Evolutionary conservation across 108 stramenopile species (phyloP), one percentile per base, ranked within the genome.

Genomic region (Pinguiococcus pyrenoidosus): DNA sequence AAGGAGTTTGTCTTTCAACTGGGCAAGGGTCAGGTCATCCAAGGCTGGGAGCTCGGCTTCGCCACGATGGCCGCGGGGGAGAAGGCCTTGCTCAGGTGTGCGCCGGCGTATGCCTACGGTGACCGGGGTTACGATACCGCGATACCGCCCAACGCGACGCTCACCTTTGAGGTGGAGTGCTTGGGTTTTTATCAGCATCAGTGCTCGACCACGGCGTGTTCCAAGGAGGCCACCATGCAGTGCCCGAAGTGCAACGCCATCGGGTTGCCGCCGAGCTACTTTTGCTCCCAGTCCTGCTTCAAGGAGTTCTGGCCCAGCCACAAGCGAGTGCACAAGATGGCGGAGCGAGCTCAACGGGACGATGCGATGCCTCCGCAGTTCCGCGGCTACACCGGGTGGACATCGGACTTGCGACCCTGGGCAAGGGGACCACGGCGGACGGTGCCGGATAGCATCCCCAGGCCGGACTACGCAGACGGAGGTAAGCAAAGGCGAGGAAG

Each of bases 171-270:
- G 54, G 53, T 59, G 57, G 55, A 59, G 17, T 0, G 29, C 44
- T 18, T 41, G 54, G 43, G 41, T 1, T 55, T n/a, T n/a, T n/a
- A n/a, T n/a, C n/a, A n/a, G n/a, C n/a, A n/a, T n/a, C n/a, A n/a
- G n/a, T n/a, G n/a, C n/a, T n/a, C n/a, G n/a, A n/a, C n/a, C n/a
- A n/a, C n/a, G n/a, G n/a, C n/a, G n/a, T n/a, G n/a, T n/a, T n/a
- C n/a, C n/a, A n/a, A n/a, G n/a, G n/a, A n/a, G n/a, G n/a, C n/a
- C n/a, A n/a, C n/a, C n/a, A n/a, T n/a, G n/a, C n/a, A n/a, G n/a
- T 88, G 87, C 57, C 87, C 87, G 5, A 88, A 83, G 62, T 88
- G 87, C 53, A 73, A 74, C 44, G 75, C 83, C 42, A 54, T 82
- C 24, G 82, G 82, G 1, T 39, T 88, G 1, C 68, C 77, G 0